Conservation (phyloP, 208 protist species). For the Angomonas ambiguus region DNA sequence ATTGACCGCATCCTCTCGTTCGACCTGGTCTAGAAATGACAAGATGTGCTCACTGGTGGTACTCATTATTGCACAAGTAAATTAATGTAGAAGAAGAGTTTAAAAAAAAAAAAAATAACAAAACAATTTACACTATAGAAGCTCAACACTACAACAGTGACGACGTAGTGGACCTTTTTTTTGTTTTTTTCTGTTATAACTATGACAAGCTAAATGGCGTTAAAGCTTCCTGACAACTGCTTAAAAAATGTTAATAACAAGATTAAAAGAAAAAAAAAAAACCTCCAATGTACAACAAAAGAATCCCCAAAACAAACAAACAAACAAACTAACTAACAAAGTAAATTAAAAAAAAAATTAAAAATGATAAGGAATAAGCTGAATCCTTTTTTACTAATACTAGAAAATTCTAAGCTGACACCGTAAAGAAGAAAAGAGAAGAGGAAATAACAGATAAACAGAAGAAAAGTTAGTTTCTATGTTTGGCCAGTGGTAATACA, state of each 20-base stretch:
- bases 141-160: background rate
- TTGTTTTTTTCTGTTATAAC: conserved; percentile 5
- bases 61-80: background rate
- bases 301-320: background rate
- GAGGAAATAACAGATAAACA: background rate
- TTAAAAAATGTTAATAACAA: too few species aligned
- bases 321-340: conserved; percentile 1
- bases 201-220: too few species aligned
- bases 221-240: too few species aligned
- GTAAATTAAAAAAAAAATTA: background rate
- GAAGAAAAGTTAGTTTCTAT: background rate
- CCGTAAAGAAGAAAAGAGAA: conserved; percentile 8
- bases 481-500: background rate
- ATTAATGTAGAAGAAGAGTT: background rate
- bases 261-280: conserved; percentile 12
- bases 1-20: background rate
- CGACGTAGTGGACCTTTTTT: background rate
- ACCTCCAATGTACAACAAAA: background rate
- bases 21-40: background rate
- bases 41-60: background rate
- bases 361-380: background rate
- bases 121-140: background rate
- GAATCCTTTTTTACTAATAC: too few species aligned
- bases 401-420: conserved; percentile 6
- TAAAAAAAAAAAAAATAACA: conserved; percentile 7